Base-by-base conservation (phyloP, 2,329 filamentous ascomycete genomes). In the Fusarium buharicum region DNA sequence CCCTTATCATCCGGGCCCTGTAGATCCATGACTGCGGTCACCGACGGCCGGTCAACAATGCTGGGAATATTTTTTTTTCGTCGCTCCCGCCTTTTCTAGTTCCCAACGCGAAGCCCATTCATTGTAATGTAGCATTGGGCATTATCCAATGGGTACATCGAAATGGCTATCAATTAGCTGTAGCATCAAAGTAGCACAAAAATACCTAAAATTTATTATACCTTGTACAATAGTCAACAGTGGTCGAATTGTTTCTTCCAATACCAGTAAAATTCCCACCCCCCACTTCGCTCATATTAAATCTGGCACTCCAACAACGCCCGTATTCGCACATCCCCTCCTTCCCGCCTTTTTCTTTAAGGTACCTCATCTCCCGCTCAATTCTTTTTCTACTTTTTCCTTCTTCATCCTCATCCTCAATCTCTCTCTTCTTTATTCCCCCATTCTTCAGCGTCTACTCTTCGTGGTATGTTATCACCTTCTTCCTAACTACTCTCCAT, bases 301-400 rank as follows among this genome's bases (percentile, higher is more conserved):
- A 63, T 59, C 64, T 56, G 62, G 57, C 61, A 51, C 59, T 64
- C 57, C 61, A 51, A 53, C 57, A 54, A 64, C 68, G 22, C 22
- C 22, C 22, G 65, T 70, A 73, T 72, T 72, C 70, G 66, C 59
- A 71, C 69, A 60, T 64, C 61, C 68, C 58, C 69, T 68, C 65
- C 61, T 65, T 66, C 49, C 64, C 68, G 66, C 67, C 62, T 72
- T 63, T 67, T 69, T 55, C 67, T 62, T 59, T 43, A 60, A 59
- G 55, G 55, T 50, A 60, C 68, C 69, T 68, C 69, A 68, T 69
- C 66, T 72, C 68, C 66, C 62, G 64, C 68, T 69, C 69, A 62
- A 70, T 64, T 70, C 64, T 62, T 68, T 70, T 55, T 66, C 47
- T 55, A 55, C 51, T 71, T 69, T 69, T 65, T 54, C 55, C 51